Conservation (phyloP, 192 early-diverging fungal species). For the Dissophora ornata region DNA sequence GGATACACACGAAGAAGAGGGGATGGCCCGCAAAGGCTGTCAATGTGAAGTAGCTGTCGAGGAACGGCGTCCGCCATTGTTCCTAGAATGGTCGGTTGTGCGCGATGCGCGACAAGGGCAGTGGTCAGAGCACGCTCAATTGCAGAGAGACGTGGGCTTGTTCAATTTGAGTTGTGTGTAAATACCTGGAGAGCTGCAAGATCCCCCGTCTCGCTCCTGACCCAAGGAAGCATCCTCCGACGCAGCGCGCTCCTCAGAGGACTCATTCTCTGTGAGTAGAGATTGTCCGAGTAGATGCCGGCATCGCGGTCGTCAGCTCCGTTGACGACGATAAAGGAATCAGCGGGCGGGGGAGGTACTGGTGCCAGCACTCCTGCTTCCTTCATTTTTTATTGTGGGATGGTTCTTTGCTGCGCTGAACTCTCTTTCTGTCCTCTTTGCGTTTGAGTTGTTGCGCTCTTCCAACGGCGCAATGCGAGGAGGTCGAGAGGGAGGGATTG, state of each 20-base stretch:
- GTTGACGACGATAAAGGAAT: constrained; percentile 49
- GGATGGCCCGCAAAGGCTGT: constrained; percentile 87
- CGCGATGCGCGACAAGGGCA: no score
- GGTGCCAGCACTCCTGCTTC: not conserved
- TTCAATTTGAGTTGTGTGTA: no score
- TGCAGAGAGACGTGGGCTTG: not conserved
- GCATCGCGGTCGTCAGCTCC: constrained; percentile 58
- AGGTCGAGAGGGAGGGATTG: no score
- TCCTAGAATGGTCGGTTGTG: constrained; percentile 48
- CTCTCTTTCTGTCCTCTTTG: no score
- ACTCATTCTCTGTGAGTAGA: constrained; percentile 59
- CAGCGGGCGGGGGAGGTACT: not conserved
- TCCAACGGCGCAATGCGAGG: no score
- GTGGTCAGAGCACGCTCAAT: no score
- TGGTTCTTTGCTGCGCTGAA: not conserved
- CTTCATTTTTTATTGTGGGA: not conserved
- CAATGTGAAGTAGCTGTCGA: constrained; percentile 76
- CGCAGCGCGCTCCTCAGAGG: constrained; percentile 54
- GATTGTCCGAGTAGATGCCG: constrained; percentile 60
- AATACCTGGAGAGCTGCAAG: constrained; percentile 63
- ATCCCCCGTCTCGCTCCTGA: constrained; percentile 57
- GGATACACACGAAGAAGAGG: constrained; percentile 82
- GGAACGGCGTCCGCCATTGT: constrained; percentile 56
- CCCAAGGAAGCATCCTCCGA: constrained; percentile 54
- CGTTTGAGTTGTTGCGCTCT: no score